Evolutionary conservation across 1,139 yeast genomes (phyloP).

Genomic region (Yamadazyma conglobata): DNA sequence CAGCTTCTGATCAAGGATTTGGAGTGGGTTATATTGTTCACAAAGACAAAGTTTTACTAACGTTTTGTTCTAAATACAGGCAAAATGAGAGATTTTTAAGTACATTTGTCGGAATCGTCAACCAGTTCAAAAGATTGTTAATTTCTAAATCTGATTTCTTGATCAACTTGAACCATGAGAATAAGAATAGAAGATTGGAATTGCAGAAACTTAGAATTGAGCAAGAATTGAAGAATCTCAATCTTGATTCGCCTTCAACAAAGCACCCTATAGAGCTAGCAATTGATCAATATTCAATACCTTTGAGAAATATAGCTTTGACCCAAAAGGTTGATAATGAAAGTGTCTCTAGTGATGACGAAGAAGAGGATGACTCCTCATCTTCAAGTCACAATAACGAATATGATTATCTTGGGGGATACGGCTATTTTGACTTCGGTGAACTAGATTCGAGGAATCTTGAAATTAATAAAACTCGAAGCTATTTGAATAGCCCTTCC

Average conservation of each 20-base stretch:
- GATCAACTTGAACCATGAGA: constrained; percentile 30
- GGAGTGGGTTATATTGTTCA: constrained; percentile 76
- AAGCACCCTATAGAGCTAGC: constrained; percentile 37
- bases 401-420: constrained; percentile 57
- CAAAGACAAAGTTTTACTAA: constrained; percentile 53
- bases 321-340: constrained; percentile 2
- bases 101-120: constrained; percentile 58
- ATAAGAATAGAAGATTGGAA: constrained; percentile 32
- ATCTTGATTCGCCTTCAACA: constrained; percentile 27
- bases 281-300: constrained; percentile 19
- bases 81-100: constrained; percentile 67
- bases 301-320: constrained; percentile 13
- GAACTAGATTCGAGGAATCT: constrained; percentile 34
- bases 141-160: constrained; percentile 34
- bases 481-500: constrained; percentile 24
- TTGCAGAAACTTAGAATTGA: constrained; percentile 34
- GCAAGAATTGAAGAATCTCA: constrained; percentile 32
- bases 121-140: constrained; percentile 49
- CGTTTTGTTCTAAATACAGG: constrained; percentile 71
- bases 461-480: constrained; percentile 12
- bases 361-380: constrained; percentile 3
- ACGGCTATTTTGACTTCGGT: constrained; percentile 73
- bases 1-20: constrained; percentile 71
- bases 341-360: constrained; percentile 3
- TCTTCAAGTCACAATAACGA: constrained; percentile 11